phyloP scores from a whole-genome alignment of 2,329 filamentous ascomycete species.

The Aspergillus ibericus region DNA sequence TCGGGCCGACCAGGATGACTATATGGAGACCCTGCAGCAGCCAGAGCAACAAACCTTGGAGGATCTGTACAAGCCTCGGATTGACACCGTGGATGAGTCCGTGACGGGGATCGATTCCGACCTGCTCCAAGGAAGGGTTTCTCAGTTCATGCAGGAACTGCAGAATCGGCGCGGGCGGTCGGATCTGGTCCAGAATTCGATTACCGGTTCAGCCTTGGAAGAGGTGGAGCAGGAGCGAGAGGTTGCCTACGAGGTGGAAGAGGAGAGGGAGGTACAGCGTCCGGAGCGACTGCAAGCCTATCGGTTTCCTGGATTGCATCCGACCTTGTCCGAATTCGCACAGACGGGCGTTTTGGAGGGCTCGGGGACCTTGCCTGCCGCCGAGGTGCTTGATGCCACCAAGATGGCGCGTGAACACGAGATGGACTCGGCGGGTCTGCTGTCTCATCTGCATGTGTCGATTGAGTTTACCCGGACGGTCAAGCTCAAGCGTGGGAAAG shows the following conservation, averaged over 20 bases:
- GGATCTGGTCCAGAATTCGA: constrained; percentile 47
- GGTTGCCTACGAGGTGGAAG: constrained; percentile 59
- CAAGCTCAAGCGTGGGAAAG: constrained; percentile 2
- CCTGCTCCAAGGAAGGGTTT: constrained; percentile 29
- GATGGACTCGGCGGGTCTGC: neutral
- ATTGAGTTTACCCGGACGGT: constrained; percentile 15
- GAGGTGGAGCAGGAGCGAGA: constrained; percentile 62
- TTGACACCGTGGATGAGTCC: constrained; percentile 3
- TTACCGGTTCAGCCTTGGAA: constrained; percentile 55
- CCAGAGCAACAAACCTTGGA: constrained; percentile 59
- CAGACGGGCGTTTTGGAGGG: neutral
- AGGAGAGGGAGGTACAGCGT: constrained; percentile 57
- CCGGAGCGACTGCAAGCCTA: constrained; percentile 42
- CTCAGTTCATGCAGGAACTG: constrained; percentile 37
- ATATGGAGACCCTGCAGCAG: constrained; percentile 50
- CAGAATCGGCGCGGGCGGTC: constrained; percentile 31
- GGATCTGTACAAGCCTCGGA: constrained; percentile 55
- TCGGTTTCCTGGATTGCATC: constrained; percentile 49
- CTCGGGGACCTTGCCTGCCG: constrained; percentile 2
- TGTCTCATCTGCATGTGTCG: constrained; percentile 14
- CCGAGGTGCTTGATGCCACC: constrained; percentile 5
- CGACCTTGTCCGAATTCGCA: constrained; percentile 38
- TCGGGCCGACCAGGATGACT: constrained; percentile 36
- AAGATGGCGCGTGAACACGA: constrained; percentile 12
- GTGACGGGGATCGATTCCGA: neutral